phyloP scores from a whole-genome alignment of 352 stramenopile genomes.

The Aphanomyces invadans region DNA sequence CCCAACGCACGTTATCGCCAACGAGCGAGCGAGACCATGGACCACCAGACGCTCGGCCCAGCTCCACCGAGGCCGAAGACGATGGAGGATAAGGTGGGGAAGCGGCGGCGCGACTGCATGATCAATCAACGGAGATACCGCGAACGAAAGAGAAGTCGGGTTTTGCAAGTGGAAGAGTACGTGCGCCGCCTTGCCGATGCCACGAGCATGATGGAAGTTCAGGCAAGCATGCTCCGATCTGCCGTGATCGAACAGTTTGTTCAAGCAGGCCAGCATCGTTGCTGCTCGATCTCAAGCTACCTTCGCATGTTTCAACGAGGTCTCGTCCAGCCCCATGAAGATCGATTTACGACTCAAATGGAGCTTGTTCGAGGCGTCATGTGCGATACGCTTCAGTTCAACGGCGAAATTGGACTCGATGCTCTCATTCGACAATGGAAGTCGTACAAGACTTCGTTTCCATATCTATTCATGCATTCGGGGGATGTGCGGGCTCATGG shows the following conservation, averaged over 20 bases:
- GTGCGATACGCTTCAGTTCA: slow-evolving; percentile 19
- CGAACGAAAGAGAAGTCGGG: slow-evolving; percentile 13
- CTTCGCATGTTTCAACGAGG: slow-evolving; percentile 12
- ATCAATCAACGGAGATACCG: slow-evolving; percentile 22
- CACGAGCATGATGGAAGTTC: slow-evolving; percentile 7
- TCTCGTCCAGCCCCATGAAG: not conserved
- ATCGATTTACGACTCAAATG: slow-evolving; percentile 6
- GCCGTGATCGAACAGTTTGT: not conserved
- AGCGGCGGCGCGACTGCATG: slow-evolving; percentile 19
- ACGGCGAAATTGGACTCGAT: slow-evolving; percentile 16
- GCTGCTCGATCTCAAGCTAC: slow-evolving; percentile 19
- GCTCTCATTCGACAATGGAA: slow-evolving; percentile 17
- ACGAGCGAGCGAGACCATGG: no score
- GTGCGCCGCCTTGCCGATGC: not conserved
- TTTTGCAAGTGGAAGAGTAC: slow-evolving; percentile 4
- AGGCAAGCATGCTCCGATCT: slow-evolving; percentile 9
- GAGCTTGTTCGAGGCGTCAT: slow-evolving; percentile 16
- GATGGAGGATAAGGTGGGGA: slow-evolving; percentile 1
- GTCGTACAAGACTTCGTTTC: not conserved
- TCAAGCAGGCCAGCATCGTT: slow-evolving; percentile 14
- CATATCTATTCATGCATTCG: slow-evolving; percentile 5
- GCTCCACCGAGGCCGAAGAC: no score
- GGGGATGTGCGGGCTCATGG: not conserved
- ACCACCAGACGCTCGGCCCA: no score
- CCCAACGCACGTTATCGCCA: no score